Evolutionary conservation across 2,329 filamentous ascomycete genomes (phyloP), one percentile per base, ranked within the genome.

Genomic region (Penicillium fuscoglaucum): DNA sequence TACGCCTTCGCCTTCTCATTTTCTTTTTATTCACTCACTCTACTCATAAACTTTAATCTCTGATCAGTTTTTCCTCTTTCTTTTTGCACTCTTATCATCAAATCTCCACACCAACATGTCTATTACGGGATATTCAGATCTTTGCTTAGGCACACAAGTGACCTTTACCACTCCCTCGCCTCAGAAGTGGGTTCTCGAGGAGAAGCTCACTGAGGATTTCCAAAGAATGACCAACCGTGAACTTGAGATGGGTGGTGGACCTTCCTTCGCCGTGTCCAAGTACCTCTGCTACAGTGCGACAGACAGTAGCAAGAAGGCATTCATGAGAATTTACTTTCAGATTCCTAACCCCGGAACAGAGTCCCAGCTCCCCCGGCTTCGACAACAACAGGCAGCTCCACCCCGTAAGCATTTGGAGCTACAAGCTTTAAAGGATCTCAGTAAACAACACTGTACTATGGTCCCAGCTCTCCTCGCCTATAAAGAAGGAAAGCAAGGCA

Each of bases 111-210:
- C 24, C 41, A 44, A 44, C 8, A 47, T 47, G 45, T 47, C 45
- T 47, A 33, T 33, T 2, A 19, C 33, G 1, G 45, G 45, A 48
- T 48, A 31, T 33, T 48, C 45, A 15, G 45, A 48, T 33, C 19
- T 24, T 48, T 35, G 28, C 21, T 13, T 39, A 51, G 48, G 48
- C 4, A 51, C 35, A 51, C 2, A 51, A 21, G 48, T 29, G 7
- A 29, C 35, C 35, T 51, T 51, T 35, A 40, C 24, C 17, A 28
- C 21, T 19, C 48, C 33, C 35, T 51, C 48, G 12, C 48, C 17
- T 26, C 48, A 51, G 35, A 17, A 15, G 35, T 51, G 48, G 48
- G 17, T 40, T 40, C 24, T 51, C 35, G 48, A 50, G 48, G 48
- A 50, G 48, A 50, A 40, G 17, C 48, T 50, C 17, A 49, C 31